phyloP scores from a whole-genome alignment of 1,284 basidiomycete species.

The Apiotrichum veenhuisii region DNA sequence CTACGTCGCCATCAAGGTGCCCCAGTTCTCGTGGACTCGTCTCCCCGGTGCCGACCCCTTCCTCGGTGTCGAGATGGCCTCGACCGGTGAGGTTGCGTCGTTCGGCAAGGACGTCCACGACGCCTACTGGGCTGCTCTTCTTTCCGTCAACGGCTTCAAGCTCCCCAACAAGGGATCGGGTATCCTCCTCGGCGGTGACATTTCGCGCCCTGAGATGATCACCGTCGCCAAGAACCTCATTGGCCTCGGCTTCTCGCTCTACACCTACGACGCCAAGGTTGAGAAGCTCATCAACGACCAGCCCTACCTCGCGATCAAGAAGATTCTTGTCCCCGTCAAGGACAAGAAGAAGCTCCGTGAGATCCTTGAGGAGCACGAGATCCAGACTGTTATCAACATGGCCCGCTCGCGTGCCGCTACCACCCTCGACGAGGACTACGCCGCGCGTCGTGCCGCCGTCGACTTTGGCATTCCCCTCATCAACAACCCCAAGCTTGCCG shows the following conservation, averaged over 20 bases:
- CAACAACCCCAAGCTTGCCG: conserved; percentile 85
- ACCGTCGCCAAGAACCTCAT: conserved; percentile 83
- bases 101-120: conserved; percentile 93
- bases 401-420: conserved; percentile 74
- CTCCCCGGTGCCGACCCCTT: conserved; percentile 84
- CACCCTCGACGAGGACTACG: conserved; percentile 90
- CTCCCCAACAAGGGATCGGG: conserved; percentile 61
- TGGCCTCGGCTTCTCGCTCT: conserved; percentile 96
- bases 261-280: conserved; percentile 68
- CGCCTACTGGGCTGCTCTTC: conserved; percentile 95
- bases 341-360: conserved; percentile 95
- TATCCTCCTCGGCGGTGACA: conserved; percentile 64
- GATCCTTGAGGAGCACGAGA: conserved; percentile 77
- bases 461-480: conserved; percentile 80
- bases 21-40: conserved; percentile 98
- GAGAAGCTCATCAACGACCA: conserved; percentile 80
- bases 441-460: conserved; percentile 84
- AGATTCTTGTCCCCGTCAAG: conserved; percentile 93
- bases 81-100: conserved; percentile 96
- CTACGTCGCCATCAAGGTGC: conserved; percentile 95
- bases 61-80: conserved; percentile 98
- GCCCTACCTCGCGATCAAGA: conserved; percentile 68
- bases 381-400: conserved; percentile 93
- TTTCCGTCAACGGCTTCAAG: conserved; percentile 65
- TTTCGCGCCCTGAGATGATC: conserved; percentile 75